A percentile compares a stretch with the other conserved stretches of the same genome.
phyloP scores from a whole-genome alignment of 1,284 basidiomycete species.

The Leccinum solheimii region DNA sequence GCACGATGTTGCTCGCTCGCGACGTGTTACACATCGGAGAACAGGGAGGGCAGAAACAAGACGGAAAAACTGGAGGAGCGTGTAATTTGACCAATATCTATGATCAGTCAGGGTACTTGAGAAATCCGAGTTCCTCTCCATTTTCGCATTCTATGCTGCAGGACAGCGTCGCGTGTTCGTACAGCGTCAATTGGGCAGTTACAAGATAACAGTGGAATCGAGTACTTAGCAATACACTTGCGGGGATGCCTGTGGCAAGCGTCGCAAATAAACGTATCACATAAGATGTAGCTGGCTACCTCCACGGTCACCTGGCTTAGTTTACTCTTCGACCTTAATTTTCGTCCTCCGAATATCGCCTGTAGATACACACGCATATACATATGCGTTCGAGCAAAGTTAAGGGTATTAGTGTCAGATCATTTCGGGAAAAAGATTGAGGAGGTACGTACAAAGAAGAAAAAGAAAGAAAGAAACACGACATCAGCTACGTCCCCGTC shows the following conservation, averaged over 20 bases:
- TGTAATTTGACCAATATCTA: neutral
- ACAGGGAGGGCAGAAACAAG: too few relatives aligned
- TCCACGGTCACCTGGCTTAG: neutral
- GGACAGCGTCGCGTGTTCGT: neutral
- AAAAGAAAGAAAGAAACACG: slow-evolving; percentile 25
- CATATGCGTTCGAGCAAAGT: neutral
- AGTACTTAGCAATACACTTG: neutral
- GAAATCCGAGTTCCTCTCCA: too few relatives aligned
- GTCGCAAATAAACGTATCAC: neutral
- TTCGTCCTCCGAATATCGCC: neutral
- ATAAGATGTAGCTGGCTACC: neutral
- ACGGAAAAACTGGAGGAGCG: too few relatives aligned
- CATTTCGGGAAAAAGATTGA: neutral
- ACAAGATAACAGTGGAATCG: neutral
- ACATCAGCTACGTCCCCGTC: neutral
- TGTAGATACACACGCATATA: neutral
- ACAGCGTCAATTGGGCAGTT: neutral
- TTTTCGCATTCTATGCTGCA: too few relatives aligned
- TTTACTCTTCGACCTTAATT: neutral
- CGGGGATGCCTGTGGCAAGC: neutral
- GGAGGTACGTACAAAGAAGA: neutral
- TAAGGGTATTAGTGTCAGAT: neutral
- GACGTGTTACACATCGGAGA: too few relatives aligned
- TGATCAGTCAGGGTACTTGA: too few relatives aligned
- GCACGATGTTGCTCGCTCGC: too few relatives aligned